Conservation (phyloP, 1,139 yeast genomes). For the Geotrichum australiense region DNA sequence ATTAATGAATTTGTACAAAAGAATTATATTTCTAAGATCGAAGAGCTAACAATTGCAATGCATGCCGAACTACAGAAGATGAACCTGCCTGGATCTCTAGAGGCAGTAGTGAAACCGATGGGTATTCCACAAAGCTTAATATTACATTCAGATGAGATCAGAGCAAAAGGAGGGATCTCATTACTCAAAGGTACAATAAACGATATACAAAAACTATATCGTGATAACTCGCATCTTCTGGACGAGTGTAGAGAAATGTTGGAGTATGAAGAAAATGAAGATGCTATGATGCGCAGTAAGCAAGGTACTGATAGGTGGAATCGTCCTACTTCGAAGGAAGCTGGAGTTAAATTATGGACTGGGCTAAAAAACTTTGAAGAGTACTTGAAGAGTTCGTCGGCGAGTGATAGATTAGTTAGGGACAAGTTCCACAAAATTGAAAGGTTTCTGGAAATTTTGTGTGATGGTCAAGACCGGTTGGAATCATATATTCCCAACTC, state of each 20-base stretch:
- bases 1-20: constrained; percentile 50
- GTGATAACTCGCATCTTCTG: constrained; percentile 38
- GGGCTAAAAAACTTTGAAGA: constrained; percentile 41
- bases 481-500: constrained; percentile 47
- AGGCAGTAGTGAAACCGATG: constrained; percentile 56
- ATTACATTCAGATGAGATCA: constrained; percentile 50
- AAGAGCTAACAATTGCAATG: constrained; percentile 44
- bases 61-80: constrained; percentile 31
- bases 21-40: constrained; percentile 47
- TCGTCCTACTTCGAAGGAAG: constrained; percentile 24
- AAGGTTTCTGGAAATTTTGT: constrained; percentile 41
- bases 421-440: constrained; percentile 42
- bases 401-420: constrained; percentile 52
- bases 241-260: constrained; percentile 45
- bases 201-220: constrained; percentile 42
- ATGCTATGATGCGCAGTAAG: constrained; percentile 42
- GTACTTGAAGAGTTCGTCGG: constrained; percentile 52
- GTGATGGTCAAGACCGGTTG: constrained; percentile 40
- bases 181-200: constrained; percentile 40
- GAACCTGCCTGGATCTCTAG: constrained; percentile 55
- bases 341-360: constrained; percentile 32
- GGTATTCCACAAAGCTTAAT: constrained; percentile 53
- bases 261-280: constrained; percentile 49
- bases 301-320: constrained; percentile 49
- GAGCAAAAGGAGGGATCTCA: constrained; percentile 47